Evolutionary conservation across 2,329 filamentous ascomycete species (phyloP).

Genomic region (Xylaria hypoxylon): DNA sequence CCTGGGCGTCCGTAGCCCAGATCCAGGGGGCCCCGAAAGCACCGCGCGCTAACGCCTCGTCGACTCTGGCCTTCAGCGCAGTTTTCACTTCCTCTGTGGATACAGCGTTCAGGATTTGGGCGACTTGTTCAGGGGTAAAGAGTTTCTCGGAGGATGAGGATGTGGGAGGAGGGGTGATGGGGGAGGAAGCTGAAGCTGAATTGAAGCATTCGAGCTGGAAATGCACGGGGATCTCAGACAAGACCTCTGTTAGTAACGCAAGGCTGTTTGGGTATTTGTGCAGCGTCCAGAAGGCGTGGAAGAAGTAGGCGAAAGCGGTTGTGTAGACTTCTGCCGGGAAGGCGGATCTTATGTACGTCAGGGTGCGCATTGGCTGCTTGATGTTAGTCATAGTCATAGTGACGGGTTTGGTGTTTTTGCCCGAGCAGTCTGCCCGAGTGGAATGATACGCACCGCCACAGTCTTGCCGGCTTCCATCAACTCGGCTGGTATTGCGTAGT

Average conservation of each 20-base stretch:
- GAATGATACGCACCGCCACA: slow-evolving; percentile 51
- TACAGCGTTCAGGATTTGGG: slow-evolving; percentile 65
- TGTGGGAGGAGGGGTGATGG: not conserved
- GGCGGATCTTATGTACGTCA: slow-evolving; percentile 73
- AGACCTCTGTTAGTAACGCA: slow-evolving; percentile 34
- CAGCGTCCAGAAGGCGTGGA: slow-evolving; percentile 68
- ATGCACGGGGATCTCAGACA: slow-evolving; percentile 34
- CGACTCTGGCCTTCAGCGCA: slow-evolving; percentile 67
- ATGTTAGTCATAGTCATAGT: slow-evolving; percentile 19
- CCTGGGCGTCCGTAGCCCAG: slow-evolving; percentile 72
- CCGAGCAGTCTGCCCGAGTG: not conserved
- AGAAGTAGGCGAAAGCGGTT: slow-evolving; percentile 65
- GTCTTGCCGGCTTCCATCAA: slow-evolving; percentile 59
- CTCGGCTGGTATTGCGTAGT: slow-evolving; percentile 55
- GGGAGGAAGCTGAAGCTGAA: not conserved
- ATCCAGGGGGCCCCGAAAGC: slow-evolving; percentile 85
- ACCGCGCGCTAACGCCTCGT: slow-evolving; percentile 70
- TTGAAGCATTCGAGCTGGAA: slow-evolving; percentile 28
- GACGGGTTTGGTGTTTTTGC: not conserved
- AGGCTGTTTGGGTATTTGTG: slow-evolving; percentile 41
- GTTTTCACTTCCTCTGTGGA: slow-evolving; percentile 59
- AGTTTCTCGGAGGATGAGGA: slow-evolving; percentile 42
- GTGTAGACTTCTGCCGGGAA: slow-evolving; percentile 64
- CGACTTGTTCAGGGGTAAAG: slow-evolving; percentile 65
- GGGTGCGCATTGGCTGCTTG: slow-evolving; percentile 67